These are phyloP conservation scores for Barbatosphaeria neglecta DNA, from an alignment of 495 filamentous ascomycete species.

Conservation along the genomic window DNA sequence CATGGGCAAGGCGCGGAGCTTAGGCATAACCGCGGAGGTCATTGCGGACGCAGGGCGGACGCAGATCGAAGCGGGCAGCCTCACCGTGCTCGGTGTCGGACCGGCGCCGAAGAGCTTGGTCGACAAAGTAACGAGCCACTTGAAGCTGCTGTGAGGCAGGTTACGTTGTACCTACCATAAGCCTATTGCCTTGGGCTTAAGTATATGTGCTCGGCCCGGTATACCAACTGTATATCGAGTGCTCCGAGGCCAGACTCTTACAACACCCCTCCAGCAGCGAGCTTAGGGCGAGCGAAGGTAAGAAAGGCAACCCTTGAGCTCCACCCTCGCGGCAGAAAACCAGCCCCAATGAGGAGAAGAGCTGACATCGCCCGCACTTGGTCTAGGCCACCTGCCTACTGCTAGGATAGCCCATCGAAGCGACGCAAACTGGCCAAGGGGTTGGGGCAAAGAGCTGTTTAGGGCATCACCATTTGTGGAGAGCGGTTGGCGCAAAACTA, in stretches of 20 bases:
- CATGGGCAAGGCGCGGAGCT: constrained; percentile 64
- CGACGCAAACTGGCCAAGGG: too few species aligned
- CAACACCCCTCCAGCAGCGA: constrained; percentile 9
- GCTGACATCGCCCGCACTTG: background rate
- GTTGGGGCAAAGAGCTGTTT: too few species aligned
- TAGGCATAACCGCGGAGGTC: constrained; percentile 78
- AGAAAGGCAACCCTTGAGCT: background rate
- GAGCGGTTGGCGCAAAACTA: too few species aligned
- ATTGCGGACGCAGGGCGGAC: constrained; percentile 94
- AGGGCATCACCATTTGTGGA: too few species aligned
- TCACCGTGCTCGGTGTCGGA: constrained; percentile 82
- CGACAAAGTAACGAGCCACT: constrained; percentile 71
- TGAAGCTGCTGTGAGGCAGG: constrained; percentile 73
- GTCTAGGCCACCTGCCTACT: too few species aligned
- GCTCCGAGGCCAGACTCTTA: too few species aligned
- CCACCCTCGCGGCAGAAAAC: background rate
- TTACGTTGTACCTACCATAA: too few species aligned
- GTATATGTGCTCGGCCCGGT: too few species aligned
- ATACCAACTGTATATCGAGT: too few species aligned
- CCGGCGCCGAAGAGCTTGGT: constrained; percentile 80
- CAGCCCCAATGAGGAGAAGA: background rate
- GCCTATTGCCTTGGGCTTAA: too few species aligned
- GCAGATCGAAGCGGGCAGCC: constrained; percentile 86
- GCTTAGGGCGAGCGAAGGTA: background rate
- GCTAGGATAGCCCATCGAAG: too few species aligned